Percentiles rank a stretch among this genome's conserved stretches.
phyloP scores from a whole-genome alignment of 1,139 yeast genomes.

The Petasospora rhodanensis region DNA sequence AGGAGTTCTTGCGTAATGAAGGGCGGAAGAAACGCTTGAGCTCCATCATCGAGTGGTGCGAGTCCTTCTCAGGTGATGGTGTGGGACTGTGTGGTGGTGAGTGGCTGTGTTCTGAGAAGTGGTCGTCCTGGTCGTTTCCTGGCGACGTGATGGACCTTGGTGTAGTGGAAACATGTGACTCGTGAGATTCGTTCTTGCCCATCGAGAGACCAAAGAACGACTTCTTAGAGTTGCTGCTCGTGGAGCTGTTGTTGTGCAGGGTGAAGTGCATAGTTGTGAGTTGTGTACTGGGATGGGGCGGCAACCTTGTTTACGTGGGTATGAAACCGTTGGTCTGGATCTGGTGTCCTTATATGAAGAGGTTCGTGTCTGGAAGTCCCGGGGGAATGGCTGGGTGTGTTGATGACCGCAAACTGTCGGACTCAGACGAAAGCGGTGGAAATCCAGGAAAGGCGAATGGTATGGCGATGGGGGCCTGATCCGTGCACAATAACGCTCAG shows the following conservation, averaged over 20 bases:
- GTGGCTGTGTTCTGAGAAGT: neutral
- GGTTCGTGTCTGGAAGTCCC: too few species aligned
- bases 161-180: neutral
- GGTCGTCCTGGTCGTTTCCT: constrained; percentile 1
- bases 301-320: too few species aligned
- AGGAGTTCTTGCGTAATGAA: constrained; percentile 14
- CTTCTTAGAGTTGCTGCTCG: constrained; percentile 3
- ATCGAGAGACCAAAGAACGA: constrained; percentile 10
- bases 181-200: constrained; percentile 3
- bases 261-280: constrained; percentile 11
- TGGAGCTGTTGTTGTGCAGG: constrained; percentile 6
- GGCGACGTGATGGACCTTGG: neutral
- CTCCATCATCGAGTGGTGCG: constrained; percentile 66
- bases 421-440: too few species aligned
- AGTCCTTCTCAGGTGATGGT: constrained; percentile 11
- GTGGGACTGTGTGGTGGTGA: constrained; percentile 6
- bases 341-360: too few species aligned
- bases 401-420: too few species aligned
- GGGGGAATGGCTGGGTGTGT: too few species aligned
- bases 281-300: neutral
- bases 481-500: too few species aligned
- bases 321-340: too few species aligned
- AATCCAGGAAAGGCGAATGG: too few species aligned
- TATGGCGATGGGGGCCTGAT: too few species aligned
- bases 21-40: constrained; percentile 61